Percentiles rank a stretch among this genome's conserved stretches.
Conservation (phyloP, 306 rosid genomes). For the Vigna angularis region DNA sequence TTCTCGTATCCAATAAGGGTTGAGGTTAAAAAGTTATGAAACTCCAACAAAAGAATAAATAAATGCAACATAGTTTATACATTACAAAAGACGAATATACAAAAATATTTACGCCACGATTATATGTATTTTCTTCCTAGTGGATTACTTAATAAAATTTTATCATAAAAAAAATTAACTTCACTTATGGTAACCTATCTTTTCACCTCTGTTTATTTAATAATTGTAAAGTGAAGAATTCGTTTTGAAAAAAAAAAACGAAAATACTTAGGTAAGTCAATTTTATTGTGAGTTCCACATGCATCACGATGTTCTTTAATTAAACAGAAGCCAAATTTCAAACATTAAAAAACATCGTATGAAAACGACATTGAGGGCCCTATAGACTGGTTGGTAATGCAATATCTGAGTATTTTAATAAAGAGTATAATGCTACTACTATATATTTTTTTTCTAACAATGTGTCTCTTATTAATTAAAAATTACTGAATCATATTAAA, state of each 20-base stretch:
- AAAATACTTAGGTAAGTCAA: neutral
- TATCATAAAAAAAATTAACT: too few relatives aligned
- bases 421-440: too few relatives aligned
- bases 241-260: neutral
- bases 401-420: neutral
- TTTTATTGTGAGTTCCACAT: neutral
- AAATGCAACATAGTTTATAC: too few relatives aligned
- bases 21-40: too few relatives aligned
- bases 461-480: too few relatives aligned
- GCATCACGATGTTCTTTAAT: neutral
- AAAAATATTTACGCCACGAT: too few relatives aligned
- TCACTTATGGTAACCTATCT: neutral
- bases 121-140: too few relatives aligned
- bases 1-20: too few relatives aligned
- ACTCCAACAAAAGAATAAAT: too few relatives aligned
- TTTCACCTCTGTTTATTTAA: neutral
- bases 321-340: neutral
- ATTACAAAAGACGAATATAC: too few relatives aligned
- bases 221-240: neutral
- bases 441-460: neutral
- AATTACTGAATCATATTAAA: too few relatives aligned
- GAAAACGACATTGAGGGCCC: neutral
- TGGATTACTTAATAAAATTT: too few relatives aligned
- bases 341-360: neutral
- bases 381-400: neutral